phyloP scores from a whole-genome alignment of 1,284 basidiomycete species.

The Sphaerobolus stellatus region DNA sequence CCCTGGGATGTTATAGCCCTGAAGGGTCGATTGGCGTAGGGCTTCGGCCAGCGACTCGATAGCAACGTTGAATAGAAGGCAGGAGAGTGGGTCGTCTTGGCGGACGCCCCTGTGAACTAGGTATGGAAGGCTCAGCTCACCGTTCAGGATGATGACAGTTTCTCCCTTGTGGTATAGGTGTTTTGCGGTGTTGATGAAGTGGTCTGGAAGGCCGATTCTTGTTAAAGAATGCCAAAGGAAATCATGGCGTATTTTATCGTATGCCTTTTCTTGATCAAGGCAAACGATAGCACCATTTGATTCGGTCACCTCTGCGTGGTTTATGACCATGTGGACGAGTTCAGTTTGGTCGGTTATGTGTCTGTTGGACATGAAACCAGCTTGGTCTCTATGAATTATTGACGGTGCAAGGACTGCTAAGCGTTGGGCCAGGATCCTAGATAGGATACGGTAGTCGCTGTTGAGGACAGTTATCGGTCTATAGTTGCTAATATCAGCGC shows the following conservation, averaged over 20 bases:
- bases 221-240: background rate
- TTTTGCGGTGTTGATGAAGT: background rate
- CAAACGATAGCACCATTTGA: background rate
- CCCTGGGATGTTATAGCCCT: constrained; percentile 21
- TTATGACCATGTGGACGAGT: background rate
- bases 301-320: background rate
- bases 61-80: constrained; percentile 28
- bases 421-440: background rate
- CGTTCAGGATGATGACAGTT: background rate
- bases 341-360: background rate
- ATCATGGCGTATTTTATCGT: background rate
- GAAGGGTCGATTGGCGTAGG: constrained; percentile 18
- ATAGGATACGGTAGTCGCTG: background rate
- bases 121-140: background rate
- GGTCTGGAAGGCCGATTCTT: background rate
- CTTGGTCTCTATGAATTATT: background rate
- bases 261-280: background rate
- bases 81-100: constrained; percentile 16
- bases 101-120: constrained; percentile 3
- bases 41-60: constrained; percentile 26
- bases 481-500: background rate
- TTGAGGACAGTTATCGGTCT: background rate
- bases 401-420: background rate
- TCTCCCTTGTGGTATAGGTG: background rate
- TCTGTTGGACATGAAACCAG: background rate